phyloP scores from a whole-genome alignment of 331 rosid species.

The Prunus yedoensis region DNA sequence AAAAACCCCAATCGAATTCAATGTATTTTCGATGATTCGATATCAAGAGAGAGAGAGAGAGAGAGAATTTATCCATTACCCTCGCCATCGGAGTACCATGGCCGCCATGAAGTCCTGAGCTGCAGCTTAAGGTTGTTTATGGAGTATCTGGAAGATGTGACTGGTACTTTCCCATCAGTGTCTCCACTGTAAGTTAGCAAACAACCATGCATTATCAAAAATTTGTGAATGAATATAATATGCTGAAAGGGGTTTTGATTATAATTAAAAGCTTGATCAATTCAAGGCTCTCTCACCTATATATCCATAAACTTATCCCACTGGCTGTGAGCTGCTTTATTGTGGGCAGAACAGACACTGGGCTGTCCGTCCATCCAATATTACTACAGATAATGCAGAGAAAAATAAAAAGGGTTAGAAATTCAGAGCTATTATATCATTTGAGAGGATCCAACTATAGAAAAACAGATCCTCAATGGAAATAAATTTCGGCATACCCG shows the following conservation, averaged over 20 bases:
- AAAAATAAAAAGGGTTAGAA: neutral
- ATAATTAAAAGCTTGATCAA: neutral
- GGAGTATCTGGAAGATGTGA: slow-evolving; percentile 53
- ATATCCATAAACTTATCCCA: slow-evolving; percentile 47
- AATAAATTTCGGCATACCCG: slow-evolving; percentile 29
- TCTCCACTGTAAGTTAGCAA: slow-evolving; percentile 50
- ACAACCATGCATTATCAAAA: neutral
- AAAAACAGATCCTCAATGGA: neutral
- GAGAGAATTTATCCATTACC: slow-evolving; percentile 31
- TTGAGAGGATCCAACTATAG: neutral
- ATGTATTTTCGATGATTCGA: no score
- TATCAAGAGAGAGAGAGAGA: no score
- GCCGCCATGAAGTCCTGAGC: slow-evolving; percentile 40
- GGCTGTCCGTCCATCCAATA: slow-evolving; percentile 49
- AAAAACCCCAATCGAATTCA: neutral
- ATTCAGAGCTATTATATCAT: no score
- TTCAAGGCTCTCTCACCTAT: slow-evolving; percentile 28
- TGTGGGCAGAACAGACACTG: slow-evolving; percentile 41
- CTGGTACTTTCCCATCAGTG: slow-evolving; percentile 53
- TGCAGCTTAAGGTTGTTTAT: slow-evolving; percentile 38
- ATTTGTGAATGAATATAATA: neutral
- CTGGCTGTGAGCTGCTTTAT: slow-evolving; percentile 35
- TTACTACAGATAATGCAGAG: slow-evolving; percentile 16
- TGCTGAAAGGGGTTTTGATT: neutral
- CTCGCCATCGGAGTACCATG: slow-evolving; percentile 47